Conservation (phyloP, 2,329 filamentous ascomycete genomes). For the Fusarium goolgardi region DNA sequence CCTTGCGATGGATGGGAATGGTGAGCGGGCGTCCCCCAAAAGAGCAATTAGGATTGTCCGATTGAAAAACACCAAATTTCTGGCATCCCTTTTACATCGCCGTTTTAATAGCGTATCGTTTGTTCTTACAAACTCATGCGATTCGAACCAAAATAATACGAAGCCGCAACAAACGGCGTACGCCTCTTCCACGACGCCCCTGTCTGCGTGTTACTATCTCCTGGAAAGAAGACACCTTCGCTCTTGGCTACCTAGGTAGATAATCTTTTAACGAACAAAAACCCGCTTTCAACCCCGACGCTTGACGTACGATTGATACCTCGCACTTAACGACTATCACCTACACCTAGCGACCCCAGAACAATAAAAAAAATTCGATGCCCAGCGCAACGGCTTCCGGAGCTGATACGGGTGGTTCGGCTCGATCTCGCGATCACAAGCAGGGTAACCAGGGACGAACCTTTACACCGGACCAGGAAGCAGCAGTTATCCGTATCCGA, state of each 20-base stretch:
- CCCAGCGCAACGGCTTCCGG: conserved; percentile 66
- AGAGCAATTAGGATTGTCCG: conserved; percentile 37
- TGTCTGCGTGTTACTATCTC: conserved; percentile 6
- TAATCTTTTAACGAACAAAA: conserved; percentile 21
- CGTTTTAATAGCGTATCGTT: conserved; percentile 15
- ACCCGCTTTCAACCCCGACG: neutral
- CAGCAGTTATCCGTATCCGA: conserved; percentile 88
- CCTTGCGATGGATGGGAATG: conserved; percentile 26
- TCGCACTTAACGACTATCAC: conserved; percentile 3
- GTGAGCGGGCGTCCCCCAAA: conserved; percentile 26
- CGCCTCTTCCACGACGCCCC: neutral
- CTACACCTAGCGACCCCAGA: conserved; percentile 9
- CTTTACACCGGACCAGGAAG: conserved; percentile 90
- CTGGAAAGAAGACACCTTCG: conserved; percentile 40
- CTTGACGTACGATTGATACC: conserved; percentile 13
- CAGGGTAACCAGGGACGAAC: conserved; percentile 80
- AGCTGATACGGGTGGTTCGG: conserved; percentile 60
- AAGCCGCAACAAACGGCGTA: conserved; percentile 3
- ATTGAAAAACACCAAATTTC: conserved; percentile 40
- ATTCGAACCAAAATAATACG: conserved; percentile 5
- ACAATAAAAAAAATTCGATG: conserved; percentile 43
- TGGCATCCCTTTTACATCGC: conserved; percentile 36
- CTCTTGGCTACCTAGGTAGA: conserved; percentile 18
- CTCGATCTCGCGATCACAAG: conserved; percentile 73
- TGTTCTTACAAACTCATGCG: conserved; percentile 24